These are phyloP conservation scores for Candida andamanensis DNA, from an alignment of 805 yeast species.

Conservation along the genomic window DNA sequence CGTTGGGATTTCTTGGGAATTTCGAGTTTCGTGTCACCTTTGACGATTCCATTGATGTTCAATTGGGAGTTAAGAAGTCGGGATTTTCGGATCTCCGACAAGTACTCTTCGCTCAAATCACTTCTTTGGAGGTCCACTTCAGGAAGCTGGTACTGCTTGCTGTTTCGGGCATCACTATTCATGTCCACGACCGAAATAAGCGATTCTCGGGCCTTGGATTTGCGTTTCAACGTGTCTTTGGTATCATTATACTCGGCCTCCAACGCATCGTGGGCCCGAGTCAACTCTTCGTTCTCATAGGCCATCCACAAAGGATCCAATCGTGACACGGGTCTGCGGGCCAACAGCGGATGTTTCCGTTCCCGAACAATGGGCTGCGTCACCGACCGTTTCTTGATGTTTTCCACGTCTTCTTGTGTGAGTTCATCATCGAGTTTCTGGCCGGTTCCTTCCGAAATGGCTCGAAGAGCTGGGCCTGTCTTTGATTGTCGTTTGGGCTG, in stretches of 20 bases:
- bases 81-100: slow-evolving; percentile 41
- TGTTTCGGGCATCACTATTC: slow-evolving; percentile 6
- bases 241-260: slow-evolving; percentile 29
- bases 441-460: slow-evolving; percentile 32
- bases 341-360: slow-evolving; percentile 34
- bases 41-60: slow-evolving; percentile 20
- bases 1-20: slow-evolving; percentile 19
- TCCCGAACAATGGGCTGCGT: slow-evolving; percentile 35
- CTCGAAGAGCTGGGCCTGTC: slow-evolving; percentile 19
- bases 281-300: slow-evolving; percentile 44
- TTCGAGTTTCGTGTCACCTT: slow-evolving; percentile 13
- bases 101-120: slow-evolving; percentile 39
- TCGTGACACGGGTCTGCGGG: slow-evolving; percentile 52
- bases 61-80: slow-evolving; percentile 40
- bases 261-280: slow-evolving; percentile 38
- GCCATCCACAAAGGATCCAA: slow-evolving; percentile 54
- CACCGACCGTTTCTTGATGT: slow-evolving; percentile 41
- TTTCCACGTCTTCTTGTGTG: slow-evolving; percentile 42
- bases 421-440: slow-evolving; percentile 22
- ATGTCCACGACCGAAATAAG: slow-evolving; percentile 27
- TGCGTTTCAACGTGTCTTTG: slow-evolving; percentile 8
- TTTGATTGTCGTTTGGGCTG: slow-evolving; percentile 38
- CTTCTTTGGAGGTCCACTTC: slow-evolving; percentile 30
- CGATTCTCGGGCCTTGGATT: slow-evolving; percentile 19
- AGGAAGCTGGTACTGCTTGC: slow-evolving; percentile 27